phyloP scores from a whole-genome alignment of 148 eudicot species.

The Beta vulgaris region DNA sequence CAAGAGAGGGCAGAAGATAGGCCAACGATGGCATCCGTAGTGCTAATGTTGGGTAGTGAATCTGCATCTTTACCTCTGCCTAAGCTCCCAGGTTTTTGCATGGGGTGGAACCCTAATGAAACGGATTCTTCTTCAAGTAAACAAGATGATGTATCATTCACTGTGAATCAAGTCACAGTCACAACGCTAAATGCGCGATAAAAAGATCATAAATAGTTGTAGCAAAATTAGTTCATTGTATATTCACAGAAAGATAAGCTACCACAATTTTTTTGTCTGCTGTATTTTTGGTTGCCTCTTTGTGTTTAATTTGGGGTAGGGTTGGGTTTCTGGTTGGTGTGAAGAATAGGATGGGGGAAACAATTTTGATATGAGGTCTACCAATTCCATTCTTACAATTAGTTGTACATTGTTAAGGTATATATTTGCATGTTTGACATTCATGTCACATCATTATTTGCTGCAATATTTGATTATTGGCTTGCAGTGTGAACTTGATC shows the following conservation, averaged over 20 bases:
- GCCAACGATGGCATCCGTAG: conserved; percentile 70
- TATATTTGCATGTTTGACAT: too few relatives aligned
- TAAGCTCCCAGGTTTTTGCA: conserved; percentile 56
- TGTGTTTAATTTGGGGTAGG: neutral
- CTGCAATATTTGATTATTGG: too few relatives aligned
- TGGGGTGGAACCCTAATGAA: conserved; percentile 47
- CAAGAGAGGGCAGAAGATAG: conserved; percentile 82
- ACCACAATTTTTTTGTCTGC: neutral
- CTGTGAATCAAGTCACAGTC: conserved; percentile 64
- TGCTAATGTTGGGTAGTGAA: conserved; percentile 70
- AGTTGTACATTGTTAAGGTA: conserved; percentile 7
- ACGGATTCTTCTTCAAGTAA: conserved; percentile 52
- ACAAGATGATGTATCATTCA: conserved; percentile 64
- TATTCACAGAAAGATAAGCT: neutral
- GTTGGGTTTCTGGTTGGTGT: neutral
- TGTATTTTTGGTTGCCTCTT: neutral
- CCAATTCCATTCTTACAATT: neutral
- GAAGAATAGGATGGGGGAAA: neutral
- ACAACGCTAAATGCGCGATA: conserved; percentile 65
- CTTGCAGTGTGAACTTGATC: too few relatives aligned
- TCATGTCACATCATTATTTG: too few relatives aligned
- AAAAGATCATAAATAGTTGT: conserved; percentile 9
- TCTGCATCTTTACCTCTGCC: conserved; percentile 50
- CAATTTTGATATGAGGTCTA: neutral
- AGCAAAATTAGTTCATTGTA: conserved; percentile 7